A percentile compares a stretch with the other conserved stretches of the same genome.
Evolutionary conservation across 495 filamentous ascomycete species (phyloP).

Genomic region (Hypoxylon intermedium): DNA sequence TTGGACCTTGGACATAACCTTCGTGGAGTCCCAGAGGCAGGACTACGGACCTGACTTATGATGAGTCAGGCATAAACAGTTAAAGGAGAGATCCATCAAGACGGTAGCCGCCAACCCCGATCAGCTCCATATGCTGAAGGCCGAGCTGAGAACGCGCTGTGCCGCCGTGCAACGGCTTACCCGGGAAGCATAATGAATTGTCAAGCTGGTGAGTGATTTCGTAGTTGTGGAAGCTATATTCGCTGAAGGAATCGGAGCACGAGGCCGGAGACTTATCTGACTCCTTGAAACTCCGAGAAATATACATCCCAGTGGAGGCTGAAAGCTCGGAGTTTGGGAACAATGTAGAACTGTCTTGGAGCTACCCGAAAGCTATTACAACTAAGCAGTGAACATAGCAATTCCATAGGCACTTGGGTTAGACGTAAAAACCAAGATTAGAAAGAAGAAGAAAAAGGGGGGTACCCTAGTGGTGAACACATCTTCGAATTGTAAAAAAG

Average conservation of each 20-base stretch:
- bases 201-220: too few relatives aligned
- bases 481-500: too few relatives aligned
- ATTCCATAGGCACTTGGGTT: neutral
- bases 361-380: too few relatives aligned
- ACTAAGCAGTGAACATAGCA: neutral
- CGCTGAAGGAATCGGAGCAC: conserved; percentile 15
- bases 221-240: too few relatives aligned
- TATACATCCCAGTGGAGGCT: conserved; percentile 7
- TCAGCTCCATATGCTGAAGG: neutral
- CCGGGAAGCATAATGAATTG: conserved; percentile 11
- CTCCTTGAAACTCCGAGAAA: conserved; percentile 27
- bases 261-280: conserved; percentile 8
- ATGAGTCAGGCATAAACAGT: neutral
- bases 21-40: neutral
- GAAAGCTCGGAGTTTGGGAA: conserved; percentile 21
- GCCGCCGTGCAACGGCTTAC: conserved; percentile 3
- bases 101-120: neutral
- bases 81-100: neutral
- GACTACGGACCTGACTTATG: neutral
- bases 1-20: neutral
- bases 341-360: too few relatives aligned
- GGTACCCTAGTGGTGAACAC: too few relatives aligned
- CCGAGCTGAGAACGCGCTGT: neutral
- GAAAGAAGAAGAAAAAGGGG: too few relatives aligned
- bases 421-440: too few relatives aligned